Evolutionary conservation across 2,329 filamentous ascomycete species (phyloP), one percentile per base, ranked within the genome.

Genomic region (Paecilomyces formosus): DNA sequence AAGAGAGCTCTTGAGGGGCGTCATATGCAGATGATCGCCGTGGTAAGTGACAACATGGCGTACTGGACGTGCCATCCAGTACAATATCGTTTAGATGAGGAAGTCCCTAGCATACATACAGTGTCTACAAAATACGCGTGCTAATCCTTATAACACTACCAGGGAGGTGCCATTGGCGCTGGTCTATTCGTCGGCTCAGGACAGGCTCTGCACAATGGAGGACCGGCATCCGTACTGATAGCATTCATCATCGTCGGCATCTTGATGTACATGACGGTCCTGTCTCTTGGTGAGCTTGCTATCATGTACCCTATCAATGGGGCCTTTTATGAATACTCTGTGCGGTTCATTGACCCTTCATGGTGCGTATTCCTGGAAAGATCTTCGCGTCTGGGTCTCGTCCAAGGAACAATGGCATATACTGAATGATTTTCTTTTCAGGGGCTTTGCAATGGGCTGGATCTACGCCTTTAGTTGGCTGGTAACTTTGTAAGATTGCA

Each of bases 401-500:
- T 39, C 6, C 3, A 6, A 39, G 2, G 35, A 39, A 39, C n/a
- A n/a, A 6, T 39, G 35, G 35, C n/a, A 39, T 39, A 39, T 39
- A 39, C 35, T 39, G 35, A 39, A n/a, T 26, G 24, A 6, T 26
- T 26, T 0, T 39, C n/a, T 39, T 13, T 4, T 54, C 22, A 68
- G 80, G 75, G 76, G 75, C 2, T 78, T 78, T 55, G 75, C 75
- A 24, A 74, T 78, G 68, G 76, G 75, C 15, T 78, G 75, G 76
- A 73, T 77, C 57, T 94, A 96, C 70, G 89, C 89, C 4, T 74
- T 96, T 63, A 88, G 92, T 73, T 96, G 92, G 91, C 3, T 39
- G 35, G 35, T 39, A 3, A 39, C 35, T 15, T 39, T 39, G 35
- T 39, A 39, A n/a, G 13, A 3, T 15, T 39, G 13, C 35, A 26